Evolutionary conservation across 225 moss, liverwort and hornwort species (phyloP).

Genomic region (Antitrichia curtipendula): DNA sequence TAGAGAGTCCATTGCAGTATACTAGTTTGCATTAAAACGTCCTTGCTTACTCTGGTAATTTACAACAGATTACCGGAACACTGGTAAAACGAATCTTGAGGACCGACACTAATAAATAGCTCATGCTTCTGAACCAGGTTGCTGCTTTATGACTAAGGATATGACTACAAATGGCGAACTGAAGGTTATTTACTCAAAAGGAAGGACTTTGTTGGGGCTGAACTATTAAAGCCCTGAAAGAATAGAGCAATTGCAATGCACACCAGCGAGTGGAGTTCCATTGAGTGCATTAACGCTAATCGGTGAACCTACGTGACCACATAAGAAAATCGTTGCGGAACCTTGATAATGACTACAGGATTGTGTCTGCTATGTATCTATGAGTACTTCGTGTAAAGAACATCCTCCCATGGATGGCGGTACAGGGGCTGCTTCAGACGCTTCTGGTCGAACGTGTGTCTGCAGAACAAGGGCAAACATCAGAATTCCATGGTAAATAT

Average conservation of each 20-base stretch:
- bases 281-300: not conserved
- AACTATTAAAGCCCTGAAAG: conserved; percentile 17
- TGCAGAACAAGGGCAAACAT: not conserved
- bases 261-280: not conserved
- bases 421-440: conserved; percentile 61
- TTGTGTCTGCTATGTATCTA: not conserved
- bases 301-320: not conserved
- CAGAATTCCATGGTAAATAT: not conserved
- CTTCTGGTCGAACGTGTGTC: conserved; percentile 62
- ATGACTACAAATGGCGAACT: conserved; percentile 7
- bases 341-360: not conserved
- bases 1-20: not conserved
- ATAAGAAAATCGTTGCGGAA: not conserved
- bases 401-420: conserved; percentile 60
- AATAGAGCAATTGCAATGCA: conserved; percentile 9
- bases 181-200: not conserved
- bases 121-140: not conserved
- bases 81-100: not conserved
- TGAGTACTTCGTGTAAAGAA: conserved; percentile 50
- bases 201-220: not conserved
- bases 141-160: not conserved
- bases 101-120: not conserved
- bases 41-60: not conserved
- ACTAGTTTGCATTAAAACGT: not conserved
- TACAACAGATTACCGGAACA: not conserved